phyloP scores from a whole-genome alignment of 495 filamentous ascomycete species.

The Penicillium simplicissimum region DNA sequence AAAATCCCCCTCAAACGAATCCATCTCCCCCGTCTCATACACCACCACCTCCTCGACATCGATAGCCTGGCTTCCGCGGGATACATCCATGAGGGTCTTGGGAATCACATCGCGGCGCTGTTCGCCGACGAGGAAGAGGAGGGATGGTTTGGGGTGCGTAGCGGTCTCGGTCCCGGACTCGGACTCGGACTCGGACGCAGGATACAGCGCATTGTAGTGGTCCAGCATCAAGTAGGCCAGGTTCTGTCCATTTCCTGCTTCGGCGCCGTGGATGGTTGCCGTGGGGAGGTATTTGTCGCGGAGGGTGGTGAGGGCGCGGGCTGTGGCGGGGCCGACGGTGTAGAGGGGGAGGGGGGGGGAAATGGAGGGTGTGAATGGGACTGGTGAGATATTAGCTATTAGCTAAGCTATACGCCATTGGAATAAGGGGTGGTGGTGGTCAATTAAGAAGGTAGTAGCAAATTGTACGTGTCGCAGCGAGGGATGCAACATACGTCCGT shows the following conservation, averaged over 20 bases:
- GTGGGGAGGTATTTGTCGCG: slow-evolving; percentile 40
- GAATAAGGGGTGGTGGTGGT: too few relatives aligned
- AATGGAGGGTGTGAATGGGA: slow-evolving; percentile 31
- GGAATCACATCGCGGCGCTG: slow-evolving; percentile 87
- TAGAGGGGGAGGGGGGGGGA: slow-evolving; percentile 63
- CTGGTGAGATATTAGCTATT: too few relatives aligned
- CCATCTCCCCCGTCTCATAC: slow-evolving; percentile 82
- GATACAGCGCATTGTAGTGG: slow-evolving; percentile 55
- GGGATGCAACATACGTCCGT: slow-evolving; percentile 32
- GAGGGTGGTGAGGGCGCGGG: slow-evolving; percentile 65
- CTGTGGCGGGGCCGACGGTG: slow-evolving; percentile 90
- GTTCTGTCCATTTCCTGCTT: slow-evolving; percentile 78
- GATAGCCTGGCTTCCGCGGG: slow-evolving; percentile 48
- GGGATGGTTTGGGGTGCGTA: slow-evolving; percentile 45
- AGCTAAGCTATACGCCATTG: too few relatives aligned
- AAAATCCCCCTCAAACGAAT: slow-evolving; percentile 70
- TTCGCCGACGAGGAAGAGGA: slow-evolving; percentile 88
- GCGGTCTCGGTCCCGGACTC: background rate
- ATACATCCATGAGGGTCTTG: slow-evolving; percentile 61
- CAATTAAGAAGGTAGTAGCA: too few relatives aligned
- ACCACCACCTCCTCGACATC: slow-evolving; percentile 74
- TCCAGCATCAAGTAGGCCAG: slow-evolving; percentile 74
- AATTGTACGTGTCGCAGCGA: too few relatives aligned
- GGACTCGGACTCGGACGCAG: too few relatives aligned
- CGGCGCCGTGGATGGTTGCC: slow-evolving; percentile 67